A percentile compares a stretch with the other conserved stretches of the same genome.
Evolutionary conservation across 2,329 filamentous ascomycete genomes (phyloP).

Genomic region (Teratosphaeria gauchensis): DNA sequence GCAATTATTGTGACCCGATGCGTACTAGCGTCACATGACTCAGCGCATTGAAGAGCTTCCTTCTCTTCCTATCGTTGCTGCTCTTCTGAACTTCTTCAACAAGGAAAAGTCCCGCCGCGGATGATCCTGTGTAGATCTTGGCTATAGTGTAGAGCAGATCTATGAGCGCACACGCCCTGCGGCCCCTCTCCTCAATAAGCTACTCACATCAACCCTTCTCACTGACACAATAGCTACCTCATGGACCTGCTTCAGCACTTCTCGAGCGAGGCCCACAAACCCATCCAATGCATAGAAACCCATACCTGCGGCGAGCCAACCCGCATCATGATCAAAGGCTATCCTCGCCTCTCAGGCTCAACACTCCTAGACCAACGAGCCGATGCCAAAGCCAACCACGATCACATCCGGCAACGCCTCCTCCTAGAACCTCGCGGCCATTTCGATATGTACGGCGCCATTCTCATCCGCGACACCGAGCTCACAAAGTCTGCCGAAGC

Average conservation of each 20-base stretch:
- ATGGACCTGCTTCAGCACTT: not conserved
- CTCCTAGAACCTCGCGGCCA: conserved; percentile 43
- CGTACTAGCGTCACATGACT: not conserved
- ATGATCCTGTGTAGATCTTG: too few relatives aligned
- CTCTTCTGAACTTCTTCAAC: too few relatives aligned
- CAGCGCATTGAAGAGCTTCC: not conserved
- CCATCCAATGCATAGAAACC: conserved; percentile 13
- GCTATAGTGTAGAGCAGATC: not conserved
- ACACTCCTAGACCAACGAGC: conserved; percentile 31
- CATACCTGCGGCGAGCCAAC: conserved; percentile 43
- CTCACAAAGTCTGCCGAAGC: conserved; percentile 26
- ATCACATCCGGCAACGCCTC: conserved; percentile 29
- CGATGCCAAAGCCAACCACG: conserved; percentile 20
- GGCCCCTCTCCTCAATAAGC: not conserved
- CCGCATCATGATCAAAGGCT: conserved; percentile 32
- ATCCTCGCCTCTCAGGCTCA: conserved; percentile 17
- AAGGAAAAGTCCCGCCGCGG: too few relatives aligned
- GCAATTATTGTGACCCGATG: not conserved
- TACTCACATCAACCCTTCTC: not conserved
- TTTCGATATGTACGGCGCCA: conserved; percentile 43
- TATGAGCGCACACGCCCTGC: not conserved
- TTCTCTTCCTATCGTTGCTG: not conserved
- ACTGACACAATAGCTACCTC: not conserved
- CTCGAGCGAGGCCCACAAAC: not conserved
- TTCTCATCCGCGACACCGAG: conserved; percentile 36